Percentiles rank a stretch among this genome's conserved stretches.
Evolutionary conservation across 257 asterid species (phyloP).

Genomic region (Penstemon davidsonii): DNA sequence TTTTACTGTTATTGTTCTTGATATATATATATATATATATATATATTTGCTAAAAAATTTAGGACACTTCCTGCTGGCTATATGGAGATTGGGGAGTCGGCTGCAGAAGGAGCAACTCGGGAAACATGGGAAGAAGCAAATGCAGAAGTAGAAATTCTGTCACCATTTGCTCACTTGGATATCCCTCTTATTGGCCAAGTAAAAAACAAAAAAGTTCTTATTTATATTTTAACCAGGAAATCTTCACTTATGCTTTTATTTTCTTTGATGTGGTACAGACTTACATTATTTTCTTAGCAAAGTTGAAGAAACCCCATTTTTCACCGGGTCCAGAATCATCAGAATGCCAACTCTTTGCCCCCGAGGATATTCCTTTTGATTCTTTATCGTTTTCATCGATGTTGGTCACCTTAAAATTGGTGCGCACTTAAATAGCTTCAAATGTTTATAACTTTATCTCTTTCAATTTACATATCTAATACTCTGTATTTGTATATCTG

Average conservation of each 20-base stretch:
- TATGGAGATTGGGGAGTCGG: constrained; percentile 92
- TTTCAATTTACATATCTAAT: constrained; percentile 3
- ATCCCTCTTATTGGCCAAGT: constrained; percentile 92
- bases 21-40: not conserved
- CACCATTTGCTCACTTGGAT: constrained; percentile 84
- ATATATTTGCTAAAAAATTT: not conserved
- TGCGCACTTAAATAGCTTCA: constrained; percentile 26
- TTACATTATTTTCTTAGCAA: constrained; percentile 78
- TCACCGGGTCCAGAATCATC: constrained; percentile 89
- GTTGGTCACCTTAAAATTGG: constrained; percentile 81
- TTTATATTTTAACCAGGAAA: not conserved
- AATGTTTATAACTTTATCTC: constrained; percentile 4
- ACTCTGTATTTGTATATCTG: not conserved
- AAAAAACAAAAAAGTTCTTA: constrained; percentile 10
- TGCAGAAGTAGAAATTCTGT: constrained; percentile 74
- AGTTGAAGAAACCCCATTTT: constrained; percentile 70
- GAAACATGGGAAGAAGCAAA: constrained; percentile 92
- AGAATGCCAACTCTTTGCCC: constrained; percentile 71
- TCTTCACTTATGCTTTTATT: constrained; percentile 3
- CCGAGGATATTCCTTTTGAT: constrained; percentile 76
- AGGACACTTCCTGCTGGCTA: constrained; percentile 99
- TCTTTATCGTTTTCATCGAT: constrained; percentile 89
- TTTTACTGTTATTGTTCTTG: not conserved
- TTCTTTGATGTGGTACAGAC: constrained; percentile 52
- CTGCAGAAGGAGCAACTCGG: constrained; percentile 80